Base-by-base conservation (phyloP, 108 stramenopile genomes). In the Fragilaria crotonensis region DNA sequence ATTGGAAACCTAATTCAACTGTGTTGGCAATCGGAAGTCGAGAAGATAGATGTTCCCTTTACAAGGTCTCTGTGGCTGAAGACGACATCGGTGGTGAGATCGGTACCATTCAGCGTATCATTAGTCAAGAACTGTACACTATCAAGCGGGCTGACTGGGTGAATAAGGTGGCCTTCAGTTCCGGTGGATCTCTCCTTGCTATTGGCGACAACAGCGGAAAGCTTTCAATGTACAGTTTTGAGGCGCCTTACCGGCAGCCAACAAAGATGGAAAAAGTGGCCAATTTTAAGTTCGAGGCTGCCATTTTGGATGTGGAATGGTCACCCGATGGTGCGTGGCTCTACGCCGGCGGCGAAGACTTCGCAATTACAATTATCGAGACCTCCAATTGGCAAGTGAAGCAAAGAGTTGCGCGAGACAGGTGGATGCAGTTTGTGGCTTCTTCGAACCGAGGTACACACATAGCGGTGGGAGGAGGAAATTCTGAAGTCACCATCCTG, bases 311-410 rank as follows among this genome's bases (percentile, higher is more conserved):
- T 53, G 25, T 82, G 20, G 71, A 86, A 11, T 86, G 85, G 85
- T 77, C 80, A 3, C 63, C 81, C 0, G 77, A 86, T 50, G 80
- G 73, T 4, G 66, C 66, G 54, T 82, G 66, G 58, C 47, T 86
- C 9, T 86, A 86, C 51, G 65, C 68, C 7, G 85, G 81, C 1
- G 81, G 80, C 19, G 81, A 86, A 64, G 85, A 86, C 52, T 86
- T 75, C 60, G 59, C 62, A n/a, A 68, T 86, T 19, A 78, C 79
- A 4, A 66, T 82, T 28, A 72, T 86, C 32, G 68, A 65, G 48
- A 77, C 85, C 4, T 19, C 51, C 41, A 65, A 60, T 26, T 82
- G 79, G 73, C 60, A 77, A 53, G 61, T 70, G 20, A 64, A 71
- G 0, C 70, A 80, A 49, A 54, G 64, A 33, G 72, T 86, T 20